phyloP scores from a whole-genome alignment of 2,329 filamentous ascomycete genomes.

The Harringtonia lauricola region DNA sequence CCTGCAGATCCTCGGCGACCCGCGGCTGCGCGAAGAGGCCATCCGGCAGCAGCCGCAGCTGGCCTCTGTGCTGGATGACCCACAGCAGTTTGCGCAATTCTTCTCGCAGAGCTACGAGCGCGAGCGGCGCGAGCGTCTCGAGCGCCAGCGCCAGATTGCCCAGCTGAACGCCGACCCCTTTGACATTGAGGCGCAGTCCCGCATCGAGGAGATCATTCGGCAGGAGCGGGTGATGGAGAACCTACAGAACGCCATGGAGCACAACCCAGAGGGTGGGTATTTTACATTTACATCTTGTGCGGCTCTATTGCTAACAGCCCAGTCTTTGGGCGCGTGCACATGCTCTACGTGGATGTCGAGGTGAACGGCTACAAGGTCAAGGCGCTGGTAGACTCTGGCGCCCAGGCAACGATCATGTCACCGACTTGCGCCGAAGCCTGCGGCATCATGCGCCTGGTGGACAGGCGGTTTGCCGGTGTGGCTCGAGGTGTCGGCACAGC shows the following conservation, averaged over 20 bases:
- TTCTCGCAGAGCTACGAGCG: slow-evolving; percentile 57
- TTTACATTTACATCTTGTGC: background rate
- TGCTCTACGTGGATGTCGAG: slow-evolving; percentile 92
- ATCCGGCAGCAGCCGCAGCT: slow-evolving; percentile 65
- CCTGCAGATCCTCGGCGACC: slow-evolving; percentile 71
- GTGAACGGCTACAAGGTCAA: slow-evolving; percentile 91
- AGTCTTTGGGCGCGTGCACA: slow-evolving; percentile 92
- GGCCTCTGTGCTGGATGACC: slow-evolving; percentile 63
- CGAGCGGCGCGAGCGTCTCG: slow-evolving; percentile 60
- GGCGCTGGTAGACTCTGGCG: slow-evolving; percentile 93
- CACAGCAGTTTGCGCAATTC: slow-evolving; percentile 63
- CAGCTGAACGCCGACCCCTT: slow-evolving; percentile 89
- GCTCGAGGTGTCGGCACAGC: slow-evolving; percentile 92
- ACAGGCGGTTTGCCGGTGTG: slow-evolving; percentile 83
- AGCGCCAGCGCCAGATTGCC: slow-evolving; percentile 73
- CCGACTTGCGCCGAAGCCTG: slow-evolving; percentile 83
- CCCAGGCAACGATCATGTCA: slow-evolving; percentile 98
- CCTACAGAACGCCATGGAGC: slow-evolving; percentile 89
- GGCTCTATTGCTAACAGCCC: background rate
- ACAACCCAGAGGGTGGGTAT: slow-evolving; percentile 82
- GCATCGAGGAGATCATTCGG: slow-evolving; percentile 95
- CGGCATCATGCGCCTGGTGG: slow-evolving; percentile 92
- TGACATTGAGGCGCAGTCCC: slow-evolving; percentile 79
- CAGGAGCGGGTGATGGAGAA: slow-evolving; percentile 93
- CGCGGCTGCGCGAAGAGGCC: slow-evolving; percentile 59